These are phyloP conservation scores for Podospora appendiculata DNA, from an alignment of 495 filamentous ascomycete species.

Conservation along the genomic window DNA sequence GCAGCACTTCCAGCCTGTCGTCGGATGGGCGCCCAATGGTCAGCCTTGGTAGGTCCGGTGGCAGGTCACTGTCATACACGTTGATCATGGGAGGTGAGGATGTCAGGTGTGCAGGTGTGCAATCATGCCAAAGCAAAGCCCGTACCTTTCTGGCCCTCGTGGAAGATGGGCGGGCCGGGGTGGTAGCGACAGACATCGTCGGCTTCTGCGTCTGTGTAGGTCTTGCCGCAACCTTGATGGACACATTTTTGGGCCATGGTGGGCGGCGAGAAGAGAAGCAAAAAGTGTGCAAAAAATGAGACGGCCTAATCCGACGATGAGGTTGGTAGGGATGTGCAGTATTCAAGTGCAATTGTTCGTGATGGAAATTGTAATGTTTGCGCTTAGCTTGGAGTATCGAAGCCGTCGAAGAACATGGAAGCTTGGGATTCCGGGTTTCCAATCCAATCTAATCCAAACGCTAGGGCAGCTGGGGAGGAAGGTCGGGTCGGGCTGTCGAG, in stretches of 20 bases:
- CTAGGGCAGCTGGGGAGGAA: background rate
- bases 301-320: no score
- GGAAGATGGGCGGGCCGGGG: slow-evolving; percentile 89
- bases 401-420: slow-evolving; percentile 15
- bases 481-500: no score
- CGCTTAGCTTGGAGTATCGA: slow-evolving; percentile 4
- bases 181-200: slow-evolving; percentile 88
- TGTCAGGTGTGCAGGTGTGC: no score
- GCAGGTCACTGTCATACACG: no score
- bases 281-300: background rate
- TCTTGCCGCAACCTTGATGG: slow-evolving; percentile 91
- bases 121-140: background rate
- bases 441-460: background rate
- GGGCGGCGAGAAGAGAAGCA: background rate
- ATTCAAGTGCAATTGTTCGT: no score
- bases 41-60: background rate
- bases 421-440: background rate
- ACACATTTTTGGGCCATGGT: slow-evolving; percentile 86
- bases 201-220: slow-evolving; percentile 67
- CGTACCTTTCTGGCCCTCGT: slow-evolving; percentile 97
- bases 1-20: slow-evolving; percentile 96
- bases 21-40: background rate
- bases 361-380: background rate
- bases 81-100: no score
- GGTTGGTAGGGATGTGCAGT: no score